A percentile compares a stretch with the other conserved stretches of the same genome.
These are phyloP conservation scores for Annulohypoxylon moriforme DNA, from an alignment of 495 filamentous ascomycete genomes.

Conservation along the genomic window DNA sequence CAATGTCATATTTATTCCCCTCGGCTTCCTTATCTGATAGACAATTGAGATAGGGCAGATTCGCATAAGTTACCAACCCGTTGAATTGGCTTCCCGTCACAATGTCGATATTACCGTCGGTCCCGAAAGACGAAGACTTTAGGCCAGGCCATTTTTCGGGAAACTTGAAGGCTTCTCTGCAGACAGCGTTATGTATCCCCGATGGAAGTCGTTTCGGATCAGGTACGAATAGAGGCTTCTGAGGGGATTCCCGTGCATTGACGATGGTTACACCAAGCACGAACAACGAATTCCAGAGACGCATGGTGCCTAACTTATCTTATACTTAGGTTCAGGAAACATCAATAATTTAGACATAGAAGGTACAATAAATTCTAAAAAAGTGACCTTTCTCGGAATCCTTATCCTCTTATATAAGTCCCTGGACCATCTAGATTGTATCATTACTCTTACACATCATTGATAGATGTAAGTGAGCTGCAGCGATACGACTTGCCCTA, in stretches of 20 bases:
- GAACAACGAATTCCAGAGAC: constrained; percentile 3
- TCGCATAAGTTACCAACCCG: constrained; percentile 81
- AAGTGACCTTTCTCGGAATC: not conserved
- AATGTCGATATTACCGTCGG: constrained; percentile 44
- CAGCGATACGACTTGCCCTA: no score
- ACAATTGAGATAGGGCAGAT: constrained; percentile 81
- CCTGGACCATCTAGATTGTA: no score
- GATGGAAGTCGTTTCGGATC: not conserved
- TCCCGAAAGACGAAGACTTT: constrained; percentile 20
- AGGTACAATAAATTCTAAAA: not conserved
- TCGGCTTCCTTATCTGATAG: constrained; percentile 71
- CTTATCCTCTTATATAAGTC: not conserved
- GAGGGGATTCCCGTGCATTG: constrained; percentile 42
- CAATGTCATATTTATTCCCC: constrained; percentile 79
- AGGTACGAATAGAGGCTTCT: constrained; percentile 6
- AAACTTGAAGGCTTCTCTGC: constrained; percentile 4
- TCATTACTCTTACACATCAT: no score
- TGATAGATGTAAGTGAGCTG: no score
- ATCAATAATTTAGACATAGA: not conserved
- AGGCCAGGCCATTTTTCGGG: constrained; percentile 15
- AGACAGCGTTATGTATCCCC: not conserved
- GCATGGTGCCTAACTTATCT: constrained; percentile 3
- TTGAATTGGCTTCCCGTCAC: constrained; percentile 61
- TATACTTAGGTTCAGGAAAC: not conserved
- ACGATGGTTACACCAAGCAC: constrained; percentile 2